Conservation (phyloP, 2,329 filamentous ascomycete genomes). For the Nigrospora oryzae region DNA sequence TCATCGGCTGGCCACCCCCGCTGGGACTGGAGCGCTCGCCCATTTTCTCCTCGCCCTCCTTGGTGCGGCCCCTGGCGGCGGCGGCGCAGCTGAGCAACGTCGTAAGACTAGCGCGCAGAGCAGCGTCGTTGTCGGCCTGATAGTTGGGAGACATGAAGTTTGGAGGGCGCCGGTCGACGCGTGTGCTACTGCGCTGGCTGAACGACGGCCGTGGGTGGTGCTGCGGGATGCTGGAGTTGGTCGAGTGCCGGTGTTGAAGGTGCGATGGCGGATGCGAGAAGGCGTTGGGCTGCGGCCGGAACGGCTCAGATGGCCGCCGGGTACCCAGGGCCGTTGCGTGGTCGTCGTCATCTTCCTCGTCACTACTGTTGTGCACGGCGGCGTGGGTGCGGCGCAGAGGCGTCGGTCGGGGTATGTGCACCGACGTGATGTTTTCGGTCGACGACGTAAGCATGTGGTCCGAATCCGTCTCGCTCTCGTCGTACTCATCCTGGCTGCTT, state of each 20-base stretch:
- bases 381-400: constrained; percentile 26
- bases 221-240: constrained; percentile 37
- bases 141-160: constrained; percentile 67
- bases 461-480: constrained; percentile 86
- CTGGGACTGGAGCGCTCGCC: constrained; percentile 31
- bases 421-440: constrained; percentile 37
- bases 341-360: constrained; percentile 54
- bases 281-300: constrained; percentile 84
- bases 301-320: constrained; percentile 43
- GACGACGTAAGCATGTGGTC: constrained; percentile 58
- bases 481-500: constrained; percentile 90
- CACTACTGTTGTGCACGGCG: constrained; percentile 33
- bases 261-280: constrained; percentile 73
- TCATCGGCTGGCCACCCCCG: constrained; percentile 42
- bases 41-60: constrained; percentile 37
- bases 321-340: constrained; percentile 72
- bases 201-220: constrained; percentile 42
- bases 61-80: constrained; percentile 74
- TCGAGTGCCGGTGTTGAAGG: constrained; percentile 38
- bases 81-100: constrained; percentile 92
- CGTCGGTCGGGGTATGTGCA: constrained; percentile 21
- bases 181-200: constrained; percentile 36
- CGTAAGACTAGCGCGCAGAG: constrained; percentile 84
- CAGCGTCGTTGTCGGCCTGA: constrained; percentile 86
- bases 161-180: constrained; percentile 34